phyloP scores from a whole-genome alignment of 2,329 filamentous ascomycete genomes.

The Botrytis elliptica region DNA sequence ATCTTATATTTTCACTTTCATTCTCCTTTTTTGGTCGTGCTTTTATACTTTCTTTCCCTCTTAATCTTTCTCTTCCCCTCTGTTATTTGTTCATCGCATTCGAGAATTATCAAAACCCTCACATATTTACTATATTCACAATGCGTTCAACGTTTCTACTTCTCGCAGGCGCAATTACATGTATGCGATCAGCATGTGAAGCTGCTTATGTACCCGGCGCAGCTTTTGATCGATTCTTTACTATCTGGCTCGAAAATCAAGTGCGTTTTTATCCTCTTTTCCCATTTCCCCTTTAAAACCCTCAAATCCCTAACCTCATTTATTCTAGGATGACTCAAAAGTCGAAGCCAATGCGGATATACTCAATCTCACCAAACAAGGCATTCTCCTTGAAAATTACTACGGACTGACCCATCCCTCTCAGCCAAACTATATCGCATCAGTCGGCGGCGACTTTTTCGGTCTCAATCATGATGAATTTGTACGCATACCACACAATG shows the following conservation, averaged over 20 bases:
- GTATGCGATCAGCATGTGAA: background rate
- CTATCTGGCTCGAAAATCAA: conserved; percentile 65
- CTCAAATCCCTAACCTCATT: background rate
- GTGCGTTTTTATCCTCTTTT: conserved; percentile 22
- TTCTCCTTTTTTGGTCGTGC: background rate
- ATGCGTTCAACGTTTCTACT: conserved; percentile 8
- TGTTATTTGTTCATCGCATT: background rate
- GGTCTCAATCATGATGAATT: conserved; percentile 48
- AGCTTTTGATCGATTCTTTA: conserved; percentile 58
- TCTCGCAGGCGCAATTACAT: background rate
- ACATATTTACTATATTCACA: background rate
- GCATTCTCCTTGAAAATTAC: conserved; percentile 47
- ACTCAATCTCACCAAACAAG: conserved; percentile 44
- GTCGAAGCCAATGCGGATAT: conserved; percentile 45
- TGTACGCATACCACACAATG: conserved; percentile 46
- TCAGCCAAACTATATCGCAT: conserved; percentile 50
- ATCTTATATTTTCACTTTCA: background rate
- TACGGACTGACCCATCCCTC: conserved; percentile 48
- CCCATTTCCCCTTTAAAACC: background rate
- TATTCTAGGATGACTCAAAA: conserved; percentile 45
- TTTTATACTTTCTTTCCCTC: background rate
- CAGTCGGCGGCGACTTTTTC: conserved; percentile 49
- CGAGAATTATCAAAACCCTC: background rate
- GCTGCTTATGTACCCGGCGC: conserved; percentile 44
- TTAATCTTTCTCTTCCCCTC: background rate